Percentiles rank a stretch among this genome's conserved stretches.
These are phyloP conservation scores for Irpex sp. DNA, from an alignment of 1,284 basidiomycete genomes.

Conservation along the genomic window DNA sequence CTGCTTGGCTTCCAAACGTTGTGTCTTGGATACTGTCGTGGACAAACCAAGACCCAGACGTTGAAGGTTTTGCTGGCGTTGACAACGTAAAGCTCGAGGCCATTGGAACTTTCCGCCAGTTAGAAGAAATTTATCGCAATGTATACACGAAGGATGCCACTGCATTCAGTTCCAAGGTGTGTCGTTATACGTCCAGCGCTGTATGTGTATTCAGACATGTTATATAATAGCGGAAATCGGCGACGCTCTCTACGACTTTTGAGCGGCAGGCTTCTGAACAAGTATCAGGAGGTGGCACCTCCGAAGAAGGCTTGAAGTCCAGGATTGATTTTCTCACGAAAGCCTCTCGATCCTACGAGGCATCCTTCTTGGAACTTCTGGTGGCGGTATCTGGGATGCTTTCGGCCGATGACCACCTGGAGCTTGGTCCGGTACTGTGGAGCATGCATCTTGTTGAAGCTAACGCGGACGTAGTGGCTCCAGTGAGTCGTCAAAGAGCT, in stretches of 20 bases:
- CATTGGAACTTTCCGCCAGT: conserved; percentile 34
- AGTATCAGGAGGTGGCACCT: conserved; percentile 1
- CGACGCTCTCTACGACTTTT: background rate
- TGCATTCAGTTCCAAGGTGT: conserved; percentile 1
- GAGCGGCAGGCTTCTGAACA: conserved; percentile 8
- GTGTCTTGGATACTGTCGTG: conserved; percentile 50
- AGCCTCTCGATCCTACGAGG: conserved; percentile 41
- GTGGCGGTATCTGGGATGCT: conserved; percentile 57
- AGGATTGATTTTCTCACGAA: conserved; percentile 38
- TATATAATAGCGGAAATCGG: background rate
- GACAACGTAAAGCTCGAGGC: conserved; percentile 44
- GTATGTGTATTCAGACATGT: conserved; percentile 30
- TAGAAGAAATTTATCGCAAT: conserved; percentile 46
- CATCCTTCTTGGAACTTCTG: conserved; percentile 51
- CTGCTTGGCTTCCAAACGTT: conserved; percentile 51
- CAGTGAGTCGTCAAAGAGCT: conserved; percentile 37
- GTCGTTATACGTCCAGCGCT: background rate
- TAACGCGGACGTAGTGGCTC: conserved; percentile 41
- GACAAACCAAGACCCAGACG: conserved; percentile 9
- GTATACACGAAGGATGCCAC: conserved; percentile 40
- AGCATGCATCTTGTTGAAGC: conserved; percentile 40
- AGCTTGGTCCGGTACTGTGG: conserved; percentile 55
- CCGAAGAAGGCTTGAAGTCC: conserved; percentile 21
- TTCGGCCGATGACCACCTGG: conserved; percentile 40
- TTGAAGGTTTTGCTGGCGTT: conserved; percentile 11